Evolutionary conservation across 768 basidiomycete genomes (phyloP), one percentile per base, ranked within the genome.

Genomic region (Suillus weaverae): DNA sequence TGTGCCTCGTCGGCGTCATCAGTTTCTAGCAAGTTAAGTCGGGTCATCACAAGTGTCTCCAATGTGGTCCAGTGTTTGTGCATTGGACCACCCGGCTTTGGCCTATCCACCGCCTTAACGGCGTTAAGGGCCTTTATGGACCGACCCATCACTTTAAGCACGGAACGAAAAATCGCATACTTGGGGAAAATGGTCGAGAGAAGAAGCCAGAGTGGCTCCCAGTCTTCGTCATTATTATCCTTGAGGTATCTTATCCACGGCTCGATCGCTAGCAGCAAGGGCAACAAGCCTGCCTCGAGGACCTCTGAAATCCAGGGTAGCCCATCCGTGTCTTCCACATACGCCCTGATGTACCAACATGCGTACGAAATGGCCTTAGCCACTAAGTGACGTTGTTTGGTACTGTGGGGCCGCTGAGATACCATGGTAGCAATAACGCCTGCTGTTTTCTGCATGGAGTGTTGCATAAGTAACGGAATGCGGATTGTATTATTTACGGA

Each of bases 291-390:
- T 41, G 73, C 68, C 55, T 73, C 68, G 46, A 74, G 46, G 30
- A 65, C 57, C 64, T 76, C 71, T 14, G 36, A 62, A 54, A 74
- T 41, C 73, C 75, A 74, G 61, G 70, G 66, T 4, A 73, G 20
- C 8, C 71, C 75, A 6, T 74, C 70, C 20, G 70, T 65, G 38
- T 62, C 68, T 55, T 76, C 73, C 38, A 70, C 65, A n/a, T 69
- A 71, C 6, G 68, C 64, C 10, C 74, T 75, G 50, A 74, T 70
- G 39, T 73, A 71, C 74, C 75, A 75, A 30, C 73, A 75, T 14
- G 67, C 71, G 39, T 70, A 73, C 4, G 75, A 76, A 54, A 75
- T 63, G 38, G 63, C 67, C 46, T 70, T 75, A 32, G 75, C 72
- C 32, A 72, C 53, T 57, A 71, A 50, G 16, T 48, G 0, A 20